Conservation (phyloP, 371 early-diverging fungal species). For the Dinochytrium kinnereticum region DNA sequence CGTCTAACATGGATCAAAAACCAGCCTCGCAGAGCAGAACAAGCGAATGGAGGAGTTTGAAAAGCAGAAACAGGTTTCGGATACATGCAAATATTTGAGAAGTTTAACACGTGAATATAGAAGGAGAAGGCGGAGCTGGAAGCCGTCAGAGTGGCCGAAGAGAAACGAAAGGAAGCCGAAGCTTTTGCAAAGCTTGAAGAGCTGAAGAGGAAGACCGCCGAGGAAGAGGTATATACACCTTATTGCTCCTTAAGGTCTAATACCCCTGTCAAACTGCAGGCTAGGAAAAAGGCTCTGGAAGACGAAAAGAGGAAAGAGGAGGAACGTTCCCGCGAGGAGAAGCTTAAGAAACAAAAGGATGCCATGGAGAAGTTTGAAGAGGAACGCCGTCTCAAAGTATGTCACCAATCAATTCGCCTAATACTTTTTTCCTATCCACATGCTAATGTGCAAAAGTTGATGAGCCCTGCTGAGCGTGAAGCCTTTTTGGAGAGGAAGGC, state of each 20-base stretch:
- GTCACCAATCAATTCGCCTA: neutral
- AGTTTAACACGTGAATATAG: conserved; percentile 24
- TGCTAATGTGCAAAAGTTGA: neutral
- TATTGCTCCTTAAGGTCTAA: too few relatives aligned
- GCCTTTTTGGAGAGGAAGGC: conserved; percentile 28
- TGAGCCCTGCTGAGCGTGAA: conserved; percentile 32
- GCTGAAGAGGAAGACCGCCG: conserved; percentile 31
- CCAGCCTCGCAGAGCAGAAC: conserved; percentile 37
- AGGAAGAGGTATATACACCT: conserved; percentile 36
- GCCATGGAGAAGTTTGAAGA: conserved; percentile 51
- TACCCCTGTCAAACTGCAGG: too few relatives aligned
- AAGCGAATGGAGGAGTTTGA: conserved; percentile 32
- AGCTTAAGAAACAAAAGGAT: conserved; percentile 41
- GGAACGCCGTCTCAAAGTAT: conserved; percentile 41
- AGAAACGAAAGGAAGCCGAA: conserved; percentile 33
- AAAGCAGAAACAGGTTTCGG: conserved; percentile 24
- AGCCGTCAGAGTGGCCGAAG: conserved; percentile 12
- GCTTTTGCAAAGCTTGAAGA: conserved; percentile 36
- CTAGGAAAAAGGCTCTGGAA: conserved; percentile 27
- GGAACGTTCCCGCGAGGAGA: conserved; percentile 36
- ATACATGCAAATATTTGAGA: too few relatives aligned
- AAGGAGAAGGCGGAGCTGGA: conserved; percentile 22
- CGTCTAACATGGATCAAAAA: too few relatives aligned
- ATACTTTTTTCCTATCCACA: neutral
- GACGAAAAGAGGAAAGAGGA: conserved; percentile 28